These are phyloP conservation scores for Peronospora tabacina DNA, from an alignment of 352 stramenopile genomes.

Conservation along the genomic window DNA sequence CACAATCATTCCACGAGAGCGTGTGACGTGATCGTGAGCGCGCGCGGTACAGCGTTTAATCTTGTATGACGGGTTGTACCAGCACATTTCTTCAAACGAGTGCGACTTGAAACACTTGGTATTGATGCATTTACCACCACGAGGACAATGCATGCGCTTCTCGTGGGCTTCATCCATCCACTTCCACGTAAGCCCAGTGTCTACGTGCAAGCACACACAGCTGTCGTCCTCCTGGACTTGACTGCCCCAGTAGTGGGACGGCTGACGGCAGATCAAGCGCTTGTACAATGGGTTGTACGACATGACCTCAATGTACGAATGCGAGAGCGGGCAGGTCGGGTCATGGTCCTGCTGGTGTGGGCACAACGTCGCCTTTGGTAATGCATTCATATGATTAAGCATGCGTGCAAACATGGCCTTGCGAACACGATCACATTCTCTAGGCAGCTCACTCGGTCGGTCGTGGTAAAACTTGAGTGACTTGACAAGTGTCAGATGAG, in stretches of 20 bases:
- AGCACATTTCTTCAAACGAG: constrained; percentile 42
- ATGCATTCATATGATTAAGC: constrained; percentile 41
- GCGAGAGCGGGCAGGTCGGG: constrained; percentile 26
- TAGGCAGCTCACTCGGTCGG: constrained; percentile 23
- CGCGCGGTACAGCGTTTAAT: constrained; percentile 34
- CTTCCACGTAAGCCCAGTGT: constrained; percentile 34
- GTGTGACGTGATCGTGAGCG: constrained; percentile 25
- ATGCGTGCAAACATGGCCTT: constrained; percentile 41
- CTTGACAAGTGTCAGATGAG: constrained; percentile 17
- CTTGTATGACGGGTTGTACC: constrained; percentile 44
- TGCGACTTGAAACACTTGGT: constrained; percentile 37
- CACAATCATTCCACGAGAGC: constrained; percentile 21
- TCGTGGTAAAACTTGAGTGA: constrained; percentile 31
- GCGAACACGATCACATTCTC: constrained; percentile 24
- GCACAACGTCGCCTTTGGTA: constrained; percentile 43
- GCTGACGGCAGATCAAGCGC: constrained; percentile 35
- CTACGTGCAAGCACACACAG: constrained; percentile 41
- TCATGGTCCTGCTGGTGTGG: constrained; percentile 21
- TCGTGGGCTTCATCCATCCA: constrained; percentile 31
- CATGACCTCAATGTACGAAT: constrained; percentile 48
- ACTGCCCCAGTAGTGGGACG: constrained; percentile 35
- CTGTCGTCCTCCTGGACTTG: constrained; percentile 36
- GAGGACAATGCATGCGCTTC: constrained; percentile 29
- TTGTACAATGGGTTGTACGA: constrained; percentile 48
- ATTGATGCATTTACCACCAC: constrained; percentile 29